Conservation (phyloP, 2,329 filamentous ascomycete genomes). For the Nemania bipapillata region DNA sequence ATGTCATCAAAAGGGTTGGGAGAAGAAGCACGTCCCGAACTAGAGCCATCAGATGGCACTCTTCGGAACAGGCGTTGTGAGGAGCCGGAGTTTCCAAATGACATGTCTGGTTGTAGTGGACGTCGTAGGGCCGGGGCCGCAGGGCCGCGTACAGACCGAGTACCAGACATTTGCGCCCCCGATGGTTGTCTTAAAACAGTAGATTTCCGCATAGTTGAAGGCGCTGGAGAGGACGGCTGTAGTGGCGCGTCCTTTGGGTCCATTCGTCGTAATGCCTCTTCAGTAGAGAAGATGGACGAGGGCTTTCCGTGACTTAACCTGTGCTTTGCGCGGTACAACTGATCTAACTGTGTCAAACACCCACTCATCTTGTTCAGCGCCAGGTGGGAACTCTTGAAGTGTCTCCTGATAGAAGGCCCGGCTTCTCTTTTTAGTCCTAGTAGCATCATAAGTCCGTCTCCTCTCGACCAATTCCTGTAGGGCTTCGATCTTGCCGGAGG, state of each 20-base stretch:
- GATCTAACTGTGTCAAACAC: constrained; percentile 94
- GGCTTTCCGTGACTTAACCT: constrained; percentile 65
- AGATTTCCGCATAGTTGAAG: constrained; percentile 68
- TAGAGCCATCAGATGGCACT: constrained; percentile 76
- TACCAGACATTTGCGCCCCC: constrained; percentile 52
- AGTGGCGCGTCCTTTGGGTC: constrained; percentile 71
- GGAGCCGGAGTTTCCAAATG: constrained; percentile 91
- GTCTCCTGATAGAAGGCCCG: constrained; percentile 94
- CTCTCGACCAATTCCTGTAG: constrained; percentile 87
- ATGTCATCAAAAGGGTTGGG: constrained; percentile 57
- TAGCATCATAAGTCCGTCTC: constrained; percentile 83
- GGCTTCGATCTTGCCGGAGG: constrained; percentile 86
- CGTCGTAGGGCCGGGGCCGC: constrained; percentile 68
- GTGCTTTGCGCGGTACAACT: constrained; percentile 66
- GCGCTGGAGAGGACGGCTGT: constrained; percentile 64
- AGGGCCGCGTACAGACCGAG: constrained; percentile 56
- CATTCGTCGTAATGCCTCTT: constrained; percentile 69
- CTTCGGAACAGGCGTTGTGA: constrained; percentile 92
- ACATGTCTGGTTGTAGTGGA: constrained; percentile 87
- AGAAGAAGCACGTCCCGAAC: constrained; percentile 54
- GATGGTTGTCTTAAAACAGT: constrained; percentile 65
- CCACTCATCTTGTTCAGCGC: constrained; percentile 84
- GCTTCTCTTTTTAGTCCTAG: constrained; percentile 73
- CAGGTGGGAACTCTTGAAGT: constrained; percentile 74
- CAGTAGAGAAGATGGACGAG: constrained; percentile 67